These are phyloP conservation scores for Allium fistulosum DNA, from an alignment of 106 monocot species.

Conservation along the genomic window DNA sequence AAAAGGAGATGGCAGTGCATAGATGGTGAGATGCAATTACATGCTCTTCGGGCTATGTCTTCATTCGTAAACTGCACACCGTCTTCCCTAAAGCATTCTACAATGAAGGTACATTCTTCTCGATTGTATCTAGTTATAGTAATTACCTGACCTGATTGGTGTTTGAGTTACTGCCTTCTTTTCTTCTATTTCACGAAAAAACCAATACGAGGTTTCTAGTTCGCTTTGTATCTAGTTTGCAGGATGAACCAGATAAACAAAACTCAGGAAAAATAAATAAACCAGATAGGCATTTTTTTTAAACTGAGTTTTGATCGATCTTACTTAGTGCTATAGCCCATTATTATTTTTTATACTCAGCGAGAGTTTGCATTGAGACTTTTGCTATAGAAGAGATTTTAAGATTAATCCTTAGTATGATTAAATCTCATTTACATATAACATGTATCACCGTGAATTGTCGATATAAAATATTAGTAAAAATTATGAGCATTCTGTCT, in stretches of 20 bases:
- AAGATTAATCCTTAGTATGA: too few species aligned
- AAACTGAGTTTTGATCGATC: not conserved
- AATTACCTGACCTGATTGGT: not conserved
- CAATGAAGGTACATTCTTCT: constrained; percentile 28
- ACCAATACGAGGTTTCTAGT: not conserved
- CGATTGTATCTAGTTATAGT: not conserved
- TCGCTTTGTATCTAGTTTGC: not conserved
- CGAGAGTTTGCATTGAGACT: too few species aligned
- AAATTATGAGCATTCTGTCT: too few species aligned
- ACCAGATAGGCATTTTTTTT: not conserved
- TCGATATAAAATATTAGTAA: too few species aligned
- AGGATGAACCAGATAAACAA: not conserved
- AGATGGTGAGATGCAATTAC: constrained; percentile 44
- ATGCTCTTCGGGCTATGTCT: constrained; percentile 40
- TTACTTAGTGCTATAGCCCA: too few species aligned
- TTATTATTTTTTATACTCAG: too few species aligned
- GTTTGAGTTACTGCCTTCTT: not conserved
- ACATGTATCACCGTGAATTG: too few species aligned
- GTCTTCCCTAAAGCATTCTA: constrained; percentile 26
- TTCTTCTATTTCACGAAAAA: not conserved
- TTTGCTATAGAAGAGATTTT: too few species aligned
- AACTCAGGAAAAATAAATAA: not conserved
- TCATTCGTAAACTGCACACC: constrained; percentile 34
- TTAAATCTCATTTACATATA: too few species aligned
- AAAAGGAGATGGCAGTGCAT: constrained; percentile 48